Base-by-base conservation (phyloP, 768 basidiomycete genomes). In the Agaricus bisporus region DNA sequence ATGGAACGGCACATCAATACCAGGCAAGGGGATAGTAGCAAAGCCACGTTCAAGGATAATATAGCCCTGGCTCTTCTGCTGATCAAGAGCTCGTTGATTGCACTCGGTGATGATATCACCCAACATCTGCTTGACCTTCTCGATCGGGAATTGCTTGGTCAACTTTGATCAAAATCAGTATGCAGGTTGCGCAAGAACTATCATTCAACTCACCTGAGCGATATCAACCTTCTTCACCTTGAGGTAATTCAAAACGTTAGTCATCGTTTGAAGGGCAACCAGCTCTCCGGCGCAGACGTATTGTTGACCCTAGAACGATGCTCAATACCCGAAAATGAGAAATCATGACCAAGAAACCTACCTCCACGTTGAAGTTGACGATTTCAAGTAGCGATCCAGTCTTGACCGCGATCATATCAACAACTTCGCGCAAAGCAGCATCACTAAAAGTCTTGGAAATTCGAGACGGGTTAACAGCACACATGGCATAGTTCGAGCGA, bases 1-100 rank as follows among this genome's bases (percentile, higher is more conserved):
- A 69, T 99, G 97, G 90, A 99, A 99, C 4, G 97, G 97, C 1
- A 99, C 97, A 62, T 98, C 97, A 61, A 99, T 98, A 57, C 95
- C 95, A 37, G 95, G 91, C 37, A 95, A 79, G 39, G 92, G 93
- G 54, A 95, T 95, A 17, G 93, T 94, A 0, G 95, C 95, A 61
- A 94, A 97, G 7, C 97, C 97, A 62, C 97, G 90, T 61, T 99
- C 95, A 48, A 99, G 83, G 62, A 87, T 88, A 72, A 99, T 91
- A 60, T 89, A 83, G 7, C 95, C 95, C 55, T 93, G 88, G 18
- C 78, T 74, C 62, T 82, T 79, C 66, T 95, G 86, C 62, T 88
- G 83, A 53, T 87, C 87, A 48, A 83, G 73, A 3, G 93, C 89
- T 51, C 82, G 80, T 54, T 83, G 77, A 68, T 81, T 82, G 66